These are phyloP conservation scores for Bacidia rubella DNA, from an alignment of 495 filamentous ascomycete species.

Conservation along the genomic window DNA sequence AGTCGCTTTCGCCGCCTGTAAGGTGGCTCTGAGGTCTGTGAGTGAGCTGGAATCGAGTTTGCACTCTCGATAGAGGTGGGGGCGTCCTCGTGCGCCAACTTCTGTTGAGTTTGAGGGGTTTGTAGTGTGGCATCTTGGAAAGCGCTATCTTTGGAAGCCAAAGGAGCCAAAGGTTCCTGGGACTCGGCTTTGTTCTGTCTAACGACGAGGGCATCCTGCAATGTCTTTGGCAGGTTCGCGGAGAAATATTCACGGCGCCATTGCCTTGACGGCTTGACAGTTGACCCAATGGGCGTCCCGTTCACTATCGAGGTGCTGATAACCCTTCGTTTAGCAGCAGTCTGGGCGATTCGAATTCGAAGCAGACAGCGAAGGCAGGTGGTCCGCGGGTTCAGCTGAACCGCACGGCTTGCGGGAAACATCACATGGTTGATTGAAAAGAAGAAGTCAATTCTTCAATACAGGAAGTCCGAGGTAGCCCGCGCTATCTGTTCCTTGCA, in stretches of 20 bases:
- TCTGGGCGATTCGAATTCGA: constrained; percentile 2
- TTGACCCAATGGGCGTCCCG: constrained; percentile 1
- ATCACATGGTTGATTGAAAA: not conserved
- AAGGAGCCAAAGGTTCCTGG: not conserved
- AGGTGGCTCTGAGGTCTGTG: constrained; percentile 25
- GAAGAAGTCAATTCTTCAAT: not conserved
- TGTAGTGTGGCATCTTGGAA: not conserved
- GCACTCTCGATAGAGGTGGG: no score
- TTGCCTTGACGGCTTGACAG: constrained; percentile 2
- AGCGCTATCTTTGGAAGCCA: no score
- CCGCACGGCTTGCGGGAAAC: constrained; percentile 1
- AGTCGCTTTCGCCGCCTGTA: constrained; percentile 39
- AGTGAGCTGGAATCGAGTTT: not conserved
- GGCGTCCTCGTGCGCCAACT: not conserved
- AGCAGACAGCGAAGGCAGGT: constrained; percentile 11
- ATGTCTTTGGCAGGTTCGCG: constrained; percentile 9
- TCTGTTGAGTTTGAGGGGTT: not conserved
- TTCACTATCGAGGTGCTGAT: constrained; percentile 6
- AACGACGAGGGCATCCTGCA: not conserved
- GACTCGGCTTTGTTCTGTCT: not conserved
- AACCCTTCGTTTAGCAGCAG: not conserved
- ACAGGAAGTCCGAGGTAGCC: not conserved
- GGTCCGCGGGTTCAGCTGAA: not conserved
- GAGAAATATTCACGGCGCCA: constrained; percentile 19
- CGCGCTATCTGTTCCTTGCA: not conserved